These are phyloP conservation scores for Gliomastix tumulicola DNA, from an alignment of 2,329 filamentous ascomycete genomes.

Conservation along the genomic window DNA sequence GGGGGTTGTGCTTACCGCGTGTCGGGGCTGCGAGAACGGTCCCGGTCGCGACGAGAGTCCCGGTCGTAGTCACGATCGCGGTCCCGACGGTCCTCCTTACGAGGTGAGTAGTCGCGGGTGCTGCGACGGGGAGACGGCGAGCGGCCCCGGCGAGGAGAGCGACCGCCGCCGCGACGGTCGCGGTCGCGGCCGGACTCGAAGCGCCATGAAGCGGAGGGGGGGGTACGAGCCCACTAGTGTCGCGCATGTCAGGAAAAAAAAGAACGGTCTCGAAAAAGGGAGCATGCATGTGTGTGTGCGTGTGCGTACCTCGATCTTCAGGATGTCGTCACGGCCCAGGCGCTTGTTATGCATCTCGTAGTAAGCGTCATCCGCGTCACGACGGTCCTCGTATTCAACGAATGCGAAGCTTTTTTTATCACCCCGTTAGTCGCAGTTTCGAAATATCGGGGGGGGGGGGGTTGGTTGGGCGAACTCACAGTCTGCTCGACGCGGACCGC, in stretches of 20 bases:
- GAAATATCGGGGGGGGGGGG: neutral
- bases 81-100: slow-evolving; percentile 78
- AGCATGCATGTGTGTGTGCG: no score
- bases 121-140: slow-evolving; percentile 73
- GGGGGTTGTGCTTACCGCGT: slow-evolving; percentile 33
- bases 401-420: slow-evolving; percentile 72
- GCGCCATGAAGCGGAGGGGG: slow-evolving; percentile 95
- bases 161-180: slow-evolving; percentile 49
- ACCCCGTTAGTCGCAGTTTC: slow-evolving; percentile 4
- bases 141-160: slow-evolving; percentile 61
- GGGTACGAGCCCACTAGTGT: slow-evolving; percentile 97
- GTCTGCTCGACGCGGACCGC: slow-evolving; percentile 83
- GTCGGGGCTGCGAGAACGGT: slow-evolving; percentile 69
- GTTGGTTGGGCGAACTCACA: no score
- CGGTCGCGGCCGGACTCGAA: slow-evolving; percentile 88
- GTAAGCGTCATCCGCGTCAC: slow-evolving; percentile 97
- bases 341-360: slow-evolving; percentile 99
- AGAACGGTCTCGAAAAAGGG: no score
- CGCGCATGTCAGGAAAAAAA: no score
- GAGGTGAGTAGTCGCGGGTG: slow-evolving; percentile 74
- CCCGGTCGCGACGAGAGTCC: slow-evolving; percentile 67
- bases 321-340: slow-evolving; percentile 84
- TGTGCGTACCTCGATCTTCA: slow-evolving; percentile 93
- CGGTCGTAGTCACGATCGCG: slow-evolving; percentile 74
- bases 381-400: slow-evolving; percentile 97